phyloP scores from a whole-genome alignment of 495 filamentous ascomycete species.

The Penicillium parvum region DNA sequence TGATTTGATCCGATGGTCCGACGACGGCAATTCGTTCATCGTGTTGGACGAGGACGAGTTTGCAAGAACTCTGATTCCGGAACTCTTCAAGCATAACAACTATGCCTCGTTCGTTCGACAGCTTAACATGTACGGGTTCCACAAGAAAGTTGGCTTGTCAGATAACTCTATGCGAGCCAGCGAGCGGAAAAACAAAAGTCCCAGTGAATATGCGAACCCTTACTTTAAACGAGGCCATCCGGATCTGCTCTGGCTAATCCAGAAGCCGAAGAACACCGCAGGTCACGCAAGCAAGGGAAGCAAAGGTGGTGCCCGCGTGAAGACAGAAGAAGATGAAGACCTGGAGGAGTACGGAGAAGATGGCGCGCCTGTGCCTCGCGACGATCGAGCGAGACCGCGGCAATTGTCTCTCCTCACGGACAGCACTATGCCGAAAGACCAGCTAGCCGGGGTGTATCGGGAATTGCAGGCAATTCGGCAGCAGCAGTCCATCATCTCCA shows the following conservation, averaged over 20 bases:
- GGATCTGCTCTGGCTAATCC: constrained; percentile 93
- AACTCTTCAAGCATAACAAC: constrained; percentile 99
- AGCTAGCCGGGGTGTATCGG: constrained; percentile 68
- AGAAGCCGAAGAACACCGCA: constrained; percentile 78
- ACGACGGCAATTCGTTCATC: constrained; percentile 92
- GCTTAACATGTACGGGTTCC: constrained; percentile 99
- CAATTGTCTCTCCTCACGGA: constrained; percentile 43
- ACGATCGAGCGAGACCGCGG: constrained; percentile 34
- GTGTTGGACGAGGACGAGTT: constrained; percentile 98
- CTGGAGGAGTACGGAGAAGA: constrained; percentile 65
- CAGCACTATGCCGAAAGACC: constrained; percentile 62
- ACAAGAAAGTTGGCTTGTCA: constrained; percentile 94
- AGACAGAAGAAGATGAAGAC: constrained; percentile 69
- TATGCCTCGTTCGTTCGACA: constrained; percentile 98
- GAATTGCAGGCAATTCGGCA: constrained; percentile 78
- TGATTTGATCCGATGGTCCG: constrained; percentile 95
- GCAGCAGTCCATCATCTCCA: constrained; percentile 79
- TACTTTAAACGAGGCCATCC: constrained; percentile 93
- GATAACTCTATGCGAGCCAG: constrained; percentile 97
- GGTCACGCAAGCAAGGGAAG: constrained; percentile 46
- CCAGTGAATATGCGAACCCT: constrained; percentile 94
- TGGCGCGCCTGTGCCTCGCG: constrained; percentile 25
- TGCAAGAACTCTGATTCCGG: constrained; percentile 92
- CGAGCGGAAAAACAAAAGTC: constrained; percentile 93
- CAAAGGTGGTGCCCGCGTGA: constrained; percentile 51